Conservation (phyloP, 1,284 basidiomycete species). For the Puccinia hordei region DNA sequence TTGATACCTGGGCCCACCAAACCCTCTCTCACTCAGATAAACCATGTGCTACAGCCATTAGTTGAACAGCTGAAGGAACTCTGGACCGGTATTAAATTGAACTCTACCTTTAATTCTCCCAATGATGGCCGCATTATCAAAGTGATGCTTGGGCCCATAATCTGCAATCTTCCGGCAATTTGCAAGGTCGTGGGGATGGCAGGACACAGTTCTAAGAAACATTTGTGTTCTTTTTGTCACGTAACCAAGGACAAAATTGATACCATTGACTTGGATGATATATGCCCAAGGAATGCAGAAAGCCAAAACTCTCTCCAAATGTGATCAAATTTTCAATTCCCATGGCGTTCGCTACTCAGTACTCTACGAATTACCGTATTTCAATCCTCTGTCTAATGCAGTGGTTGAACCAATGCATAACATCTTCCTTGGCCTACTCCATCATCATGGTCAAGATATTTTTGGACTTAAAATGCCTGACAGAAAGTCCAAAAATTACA, state of each 20-base stretch:
- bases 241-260: not conserved
- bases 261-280: not conserved
- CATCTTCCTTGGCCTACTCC: conserved; percentile 35
- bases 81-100: not conserved
- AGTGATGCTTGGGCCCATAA: conserved; percentile 9
- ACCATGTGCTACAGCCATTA: conserved; percentile 57
- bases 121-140: conserved; percentile 19
- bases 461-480: conserved; percentile 30
- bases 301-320: not conserved
- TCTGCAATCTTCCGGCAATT: conserved; percentile 44
- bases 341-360: conserved; percentile 41
- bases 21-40: conserved; percentile 17
- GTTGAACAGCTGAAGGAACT: conserved; percentile 52
- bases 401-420: conserved; percentile 48
- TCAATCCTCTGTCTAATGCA: conserved; percentile 2
- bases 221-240: conserved; percentile 23
- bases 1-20: conserved; percentile 36
- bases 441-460: conserved; percentile 7
- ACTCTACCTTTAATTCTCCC: not conserved
- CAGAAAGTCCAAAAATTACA: not conserved
- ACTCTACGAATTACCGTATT: conserved; percentile 28
- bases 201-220: conserved; percentile 11
- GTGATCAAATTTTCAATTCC: conserved; percentile 9
- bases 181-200: conserved; percentile 31
- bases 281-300: not conserved